Base-by-base conservation (phyloP, 495 filamentous ascomycete species). In the Delitschia confertaspora region DNA sequence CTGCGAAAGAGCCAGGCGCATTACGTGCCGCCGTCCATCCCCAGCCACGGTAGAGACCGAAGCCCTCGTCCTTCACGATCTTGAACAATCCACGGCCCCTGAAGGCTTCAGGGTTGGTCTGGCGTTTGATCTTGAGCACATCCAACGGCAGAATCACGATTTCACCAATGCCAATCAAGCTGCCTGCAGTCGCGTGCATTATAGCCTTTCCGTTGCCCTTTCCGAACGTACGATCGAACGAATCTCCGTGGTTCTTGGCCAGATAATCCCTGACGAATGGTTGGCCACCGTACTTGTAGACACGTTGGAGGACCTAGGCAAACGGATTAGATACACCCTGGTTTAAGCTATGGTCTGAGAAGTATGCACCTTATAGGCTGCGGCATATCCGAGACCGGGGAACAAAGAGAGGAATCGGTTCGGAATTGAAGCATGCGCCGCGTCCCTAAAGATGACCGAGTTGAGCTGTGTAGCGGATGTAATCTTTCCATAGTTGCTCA, bases 211-310 rank as follows among this genome's bases (percentile, higher is more conserved):
- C 91, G 36, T 82, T 94, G 62, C 93, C 89, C 67, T 85, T 87
- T 55, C 91, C 91, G 63, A 99, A 99, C 4, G 86, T 73, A 43
- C 70, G 67, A 59, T 96, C 88, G 61, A 99, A 99, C 31, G 75
- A 72, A 47, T 72, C 67, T 45, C 85, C 82, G 64, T 93, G 76
- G 70, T 96, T 75, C 51, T 71, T 64, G n/a, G 76, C 73, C 25
- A 99, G 75, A 65, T 83, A 95, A 64, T 99, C 91, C 30, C 89
- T 80, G 2, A 81, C 88, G 57, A 95, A 89, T 6, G 91, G 91
- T 72, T 99, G 91, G 40, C 91, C 91, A 47, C 91, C 91, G 61
- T 95, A 99, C 68, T 99, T 99, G 73, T 99, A 99, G 59, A 99
- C 79, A 57, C 91, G 74, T 74, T 99, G 91, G 41, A 93, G 76